Evolutionary conservation across 106 monocot species (phyloP).

Genomic region (Ottelia alismoides): DNA sequence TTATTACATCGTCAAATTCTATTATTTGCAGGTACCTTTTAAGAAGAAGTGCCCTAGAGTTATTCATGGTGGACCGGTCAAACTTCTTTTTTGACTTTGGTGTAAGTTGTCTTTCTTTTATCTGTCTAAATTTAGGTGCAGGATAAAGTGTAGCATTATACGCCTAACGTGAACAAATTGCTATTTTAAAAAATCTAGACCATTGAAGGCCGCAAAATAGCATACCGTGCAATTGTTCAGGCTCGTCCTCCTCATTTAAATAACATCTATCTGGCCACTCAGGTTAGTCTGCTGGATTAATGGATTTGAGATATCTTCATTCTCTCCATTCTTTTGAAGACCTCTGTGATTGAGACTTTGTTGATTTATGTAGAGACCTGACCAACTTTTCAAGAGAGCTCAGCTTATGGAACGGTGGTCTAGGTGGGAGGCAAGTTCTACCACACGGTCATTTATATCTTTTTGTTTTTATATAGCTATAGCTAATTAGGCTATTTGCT

Average conservation of each 20-base stretch:
- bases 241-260: constrained; percentile 73
- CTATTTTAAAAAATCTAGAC: constrained; percentile 30
- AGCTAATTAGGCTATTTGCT: background rate
- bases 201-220: constrained; percentile 74
- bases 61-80: constrained; percentile 89
- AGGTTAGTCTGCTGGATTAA: constrained; percentile 26
- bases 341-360: no score
- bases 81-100: constrained; percentile 95
- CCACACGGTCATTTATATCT: no score
- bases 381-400: constrained; percentile 78
- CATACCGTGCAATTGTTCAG: constrained; percentile 78
- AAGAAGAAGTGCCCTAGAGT: constrained; percentile 84
- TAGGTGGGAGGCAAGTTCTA: constrained; percentile 99
- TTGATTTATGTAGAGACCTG: constrained; percentile 87
- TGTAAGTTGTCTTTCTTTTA: constrained; percentile 39
- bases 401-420: constrained; percentile 98
- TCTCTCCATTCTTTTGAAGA: background rate
- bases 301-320: background rate
- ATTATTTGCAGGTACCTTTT: constrained; percentile 90
- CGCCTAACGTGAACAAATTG: background rate
- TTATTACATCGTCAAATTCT: no score
- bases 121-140: background rate
- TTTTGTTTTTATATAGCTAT: background rate
- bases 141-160: background rate
- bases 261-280: constrained; percentile 74